Evolutionary conservation across 73 alveolate genomes (phyloP).

Genomic region (Symbiodinium pilosum): DNA sequence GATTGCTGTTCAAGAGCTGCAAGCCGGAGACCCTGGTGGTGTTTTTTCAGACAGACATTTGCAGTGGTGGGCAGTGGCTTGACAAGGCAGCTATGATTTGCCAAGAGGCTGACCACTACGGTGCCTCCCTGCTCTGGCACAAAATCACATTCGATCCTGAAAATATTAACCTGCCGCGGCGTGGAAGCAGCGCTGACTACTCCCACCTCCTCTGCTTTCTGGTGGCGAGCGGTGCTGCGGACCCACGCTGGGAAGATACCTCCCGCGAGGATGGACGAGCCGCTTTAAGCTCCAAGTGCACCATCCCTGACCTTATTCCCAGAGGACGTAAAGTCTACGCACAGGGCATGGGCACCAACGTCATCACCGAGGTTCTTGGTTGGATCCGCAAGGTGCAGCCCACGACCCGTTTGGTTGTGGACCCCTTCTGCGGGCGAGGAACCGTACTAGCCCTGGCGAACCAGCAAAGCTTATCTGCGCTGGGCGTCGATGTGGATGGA

Average conservation of each 20-base stretch:
- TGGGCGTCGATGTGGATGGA: slow-evolving; percentile 57
- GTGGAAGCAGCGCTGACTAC: slow-evolving; percentile 52
- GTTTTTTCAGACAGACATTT: slow-evolving; percentile 60
- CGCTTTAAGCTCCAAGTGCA: slow-evolving; percentile 21
- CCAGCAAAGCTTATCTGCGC: slow-evolving; percentile 26
- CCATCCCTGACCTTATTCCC: slow-evolving; percentile 27
- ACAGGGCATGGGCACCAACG: slow-evolving; percentile 71
- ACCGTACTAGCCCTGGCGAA: slow-evolving; percentile 64
- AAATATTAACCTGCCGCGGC: slow-evolving; percentile 12
- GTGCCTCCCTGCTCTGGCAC: slow-evolving; percentile 40
- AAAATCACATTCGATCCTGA: slow-evolving; percentile 74
- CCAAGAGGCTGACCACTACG: slow-evolving; percentile 31
- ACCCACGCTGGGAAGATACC: not conserved
- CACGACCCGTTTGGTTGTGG: not conserved
- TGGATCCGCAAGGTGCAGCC: slow-evolving; percentile 46
- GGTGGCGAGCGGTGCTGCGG: not conserved
- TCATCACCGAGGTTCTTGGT: not conserved
- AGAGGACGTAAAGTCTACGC: slow-evolving; percentile 88
- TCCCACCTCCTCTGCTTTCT: slow-evolving; percentile 68
- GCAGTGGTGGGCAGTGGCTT: slow-evolving; percentile 52
- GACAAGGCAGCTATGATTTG: slow-evolving; percentile 51
- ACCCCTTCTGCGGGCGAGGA: slow-evolving; percentile 93
- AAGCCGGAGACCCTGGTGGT: slow-evolving; percentile 28
- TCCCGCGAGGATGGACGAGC: slow-evolving; percentile 12
- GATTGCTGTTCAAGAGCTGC: not conserved